A percentile compares a stretch with the other conserved stretches of the same genome.
Evolutionary conservation across 169 alveolate species (phyloP).

Genomic region (Eimeria praecox): DNA sequence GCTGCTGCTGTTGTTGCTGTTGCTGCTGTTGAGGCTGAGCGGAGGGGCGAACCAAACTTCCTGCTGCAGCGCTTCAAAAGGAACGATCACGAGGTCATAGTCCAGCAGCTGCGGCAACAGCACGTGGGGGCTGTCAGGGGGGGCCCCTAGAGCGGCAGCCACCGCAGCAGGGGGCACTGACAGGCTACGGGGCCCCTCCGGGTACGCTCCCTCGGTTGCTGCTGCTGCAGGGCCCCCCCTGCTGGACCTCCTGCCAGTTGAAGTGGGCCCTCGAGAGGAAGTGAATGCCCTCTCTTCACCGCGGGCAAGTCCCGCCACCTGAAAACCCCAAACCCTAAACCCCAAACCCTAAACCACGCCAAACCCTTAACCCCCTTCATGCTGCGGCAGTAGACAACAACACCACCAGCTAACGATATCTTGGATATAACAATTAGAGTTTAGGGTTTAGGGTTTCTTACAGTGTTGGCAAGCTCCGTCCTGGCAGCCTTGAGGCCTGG

Average conservation of each 20-base stretch:
- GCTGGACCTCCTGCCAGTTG: background rate
- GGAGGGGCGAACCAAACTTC: conserved; percentile 79
- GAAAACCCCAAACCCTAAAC: background rate
- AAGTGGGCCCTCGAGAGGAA: background rate
- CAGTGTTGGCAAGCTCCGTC: conserved; percentile 33
- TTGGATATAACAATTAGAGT: background rate
- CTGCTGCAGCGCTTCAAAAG: conserved; percentile 73
- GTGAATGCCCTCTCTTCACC: background rate
- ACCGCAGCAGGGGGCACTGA: conserved; percentile 17
- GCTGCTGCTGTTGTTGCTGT: conserved; percentile 20
- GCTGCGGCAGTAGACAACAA: background rate
- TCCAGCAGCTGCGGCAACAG: conserved; percentile 39
- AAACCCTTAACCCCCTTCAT: background rate
- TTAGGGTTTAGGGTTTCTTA: background rate
- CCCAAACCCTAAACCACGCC: background rate
- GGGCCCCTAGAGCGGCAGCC: conserved; percentile 25
- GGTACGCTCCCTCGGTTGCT: background rate
- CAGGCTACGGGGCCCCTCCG: background rate
- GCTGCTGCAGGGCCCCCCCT: conserved; percentile 3
- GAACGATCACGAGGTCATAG: conserved; percentile 56
- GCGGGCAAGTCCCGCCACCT: conserved; percentile 29
- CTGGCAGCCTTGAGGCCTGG: conserved; percentile 70
- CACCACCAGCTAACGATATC: background rate
- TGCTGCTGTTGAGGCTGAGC: conserved; percentile 5
- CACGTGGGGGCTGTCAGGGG: conserved; percentile 21